Percentiles rank a stretch among this genome's conserved stretches.
These are phyloP conservation scores for Picochlorum sp. DNA, from an alignment of 139 green algal species.

Conservation along the genomic window DNA sequence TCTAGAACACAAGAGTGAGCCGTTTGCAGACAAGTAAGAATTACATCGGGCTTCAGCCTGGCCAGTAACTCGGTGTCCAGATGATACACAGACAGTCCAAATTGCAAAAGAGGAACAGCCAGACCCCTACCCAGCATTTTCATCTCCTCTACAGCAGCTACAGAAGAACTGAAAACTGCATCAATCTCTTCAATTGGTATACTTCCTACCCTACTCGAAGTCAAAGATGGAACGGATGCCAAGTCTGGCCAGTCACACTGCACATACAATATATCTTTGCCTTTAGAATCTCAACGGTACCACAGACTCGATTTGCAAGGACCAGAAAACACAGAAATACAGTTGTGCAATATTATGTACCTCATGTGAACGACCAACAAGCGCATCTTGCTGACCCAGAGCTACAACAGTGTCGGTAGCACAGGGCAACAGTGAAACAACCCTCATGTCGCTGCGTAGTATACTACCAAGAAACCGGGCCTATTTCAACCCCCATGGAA, in stretches of 20 bases:
- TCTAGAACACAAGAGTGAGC: conserved; percentile 24
- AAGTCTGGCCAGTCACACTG: conserved; percentile 36
- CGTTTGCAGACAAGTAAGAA: conserved; percentile 44
- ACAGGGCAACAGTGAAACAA: conserved; percentile 42
- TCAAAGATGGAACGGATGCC: conserved; percentile 14
- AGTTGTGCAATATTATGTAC: not conserved
- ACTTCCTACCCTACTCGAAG: conserved; percentile 23
- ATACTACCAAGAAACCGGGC: too few species aligned
- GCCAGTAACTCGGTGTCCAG: conserved; percentile 21
- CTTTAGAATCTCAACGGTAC: too few species aligned
- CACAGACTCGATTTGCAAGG: not conserved
- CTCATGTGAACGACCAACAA: conserved; percentile 33
- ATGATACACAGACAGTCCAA: conserved; percentile 33
- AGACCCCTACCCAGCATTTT: conserved; percentile 13
- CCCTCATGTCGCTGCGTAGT: conserved; percentile 14
- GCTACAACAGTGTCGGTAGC: conserved; percentile 38
- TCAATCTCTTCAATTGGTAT: conserved; percentile 26
- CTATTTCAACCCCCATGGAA: too few species aligned
- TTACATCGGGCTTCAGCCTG: conserved; percentile 36
- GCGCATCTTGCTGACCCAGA: conserved; percentile 2
- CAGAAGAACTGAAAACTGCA: conserved; percentile 18
- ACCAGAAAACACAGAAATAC: too few species aligned
- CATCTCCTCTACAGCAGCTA: conserved; percentile 20
- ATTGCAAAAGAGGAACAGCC: conserved; percentile 32
- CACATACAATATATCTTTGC: not conserved